Base-by-base conservation (phyloP, 768 basidiomycete species). In the Cystoderma amianthinum region DNA sequence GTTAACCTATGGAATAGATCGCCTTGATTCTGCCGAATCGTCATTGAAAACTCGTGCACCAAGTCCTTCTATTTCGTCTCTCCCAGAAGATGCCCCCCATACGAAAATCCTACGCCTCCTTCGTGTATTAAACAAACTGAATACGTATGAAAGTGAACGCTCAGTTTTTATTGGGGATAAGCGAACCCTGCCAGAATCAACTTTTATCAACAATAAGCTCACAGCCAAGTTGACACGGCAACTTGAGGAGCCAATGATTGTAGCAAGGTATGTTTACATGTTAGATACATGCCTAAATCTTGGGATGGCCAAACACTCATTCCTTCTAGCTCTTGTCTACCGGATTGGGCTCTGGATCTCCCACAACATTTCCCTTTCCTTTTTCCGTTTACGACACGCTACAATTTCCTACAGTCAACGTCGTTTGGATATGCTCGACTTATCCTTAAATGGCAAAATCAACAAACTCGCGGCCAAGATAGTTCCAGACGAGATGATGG, bases 331-430 rank as follows among this genome's bases (percentile, higher is more conserved):
- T 90, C 90, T 18, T 98, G 96, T 62, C 67, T 98, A 3, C 96
- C 96, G 4, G 93, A 96, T 55, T 99, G 96, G 96, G 89, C 95
- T 0, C 66, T 93, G 33, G 95, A 98, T 58, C 74, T 99, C 4
- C 93, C 94, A 2, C 90, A 90, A 53, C 85, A 93, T 53, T 99
- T 96, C 75, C 88, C 95, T 0, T 99, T 99, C 80, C 75, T 99
- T 7, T 98, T 99, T 76, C 96, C 96, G 0, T 98, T 99, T 62
- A 86, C 94, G 16, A 96, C 94, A 10, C 89, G 96, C 22, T 98
- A 93, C 65, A 86, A 87, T 50, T 98, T 97, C 76, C 68, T 99
- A 5, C 94, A 98, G 61, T 95, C 92, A 2, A 96, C 95, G 0
- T 94, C 95, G 1, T 98, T 98, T 52, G 96, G 96, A 38, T 97